Percentiles rank a stretch among this genome's conserved stretches.
Evolutionary conservation across 352 stramenopile genomes (phyloP).

Genomic region (Globisporangium alternatum): DNA sequence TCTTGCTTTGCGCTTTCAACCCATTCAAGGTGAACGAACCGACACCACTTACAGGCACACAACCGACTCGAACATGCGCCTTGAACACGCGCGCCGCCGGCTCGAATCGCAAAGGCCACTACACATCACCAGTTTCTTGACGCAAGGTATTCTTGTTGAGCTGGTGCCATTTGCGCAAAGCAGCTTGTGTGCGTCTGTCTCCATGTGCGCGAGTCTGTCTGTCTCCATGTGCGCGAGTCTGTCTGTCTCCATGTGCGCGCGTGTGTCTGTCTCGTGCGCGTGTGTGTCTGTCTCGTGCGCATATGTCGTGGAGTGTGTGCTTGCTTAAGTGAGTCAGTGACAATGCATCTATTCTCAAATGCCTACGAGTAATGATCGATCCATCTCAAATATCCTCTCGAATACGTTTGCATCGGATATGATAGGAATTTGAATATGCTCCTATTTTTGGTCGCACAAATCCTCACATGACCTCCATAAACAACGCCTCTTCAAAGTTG

Average conservation of each 20-base stretch:
- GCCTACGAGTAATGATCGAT: background rate
- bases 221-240: background rate
- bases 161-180: background rate
- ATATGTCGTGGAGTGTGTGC: background rate
- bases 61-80: slow-evolving; percentile 11
- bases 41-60: no score
- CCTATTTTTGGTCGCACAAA: background rate
- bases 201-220: background rate
- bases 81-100: background rate
- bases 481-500: background rate
- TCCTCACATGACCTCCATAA: background rate
- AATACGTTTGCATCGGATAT: background rate
- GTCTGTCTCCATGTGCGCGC: no score
- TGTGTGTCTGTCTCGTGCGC: background rate
- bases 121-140: background rate
- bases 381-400: background rate
- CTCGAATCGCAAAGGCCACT: background rate
- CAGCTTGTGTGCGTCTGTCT: background rate
- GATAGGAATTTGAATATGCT: background rate
- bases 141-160: background rate
- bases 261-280: no score
- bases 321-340: slow-evolving; percentile 3
- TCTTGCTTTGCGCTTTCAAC: slow-evolving; percentile 7
- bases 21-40: slow-evolving; percentile 1
- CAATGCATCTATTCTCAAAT: background rate